Conservation (phyloP, 1,284 basidiomycete genomes). For the Microbotryum silenes-acaulis region DNA sequence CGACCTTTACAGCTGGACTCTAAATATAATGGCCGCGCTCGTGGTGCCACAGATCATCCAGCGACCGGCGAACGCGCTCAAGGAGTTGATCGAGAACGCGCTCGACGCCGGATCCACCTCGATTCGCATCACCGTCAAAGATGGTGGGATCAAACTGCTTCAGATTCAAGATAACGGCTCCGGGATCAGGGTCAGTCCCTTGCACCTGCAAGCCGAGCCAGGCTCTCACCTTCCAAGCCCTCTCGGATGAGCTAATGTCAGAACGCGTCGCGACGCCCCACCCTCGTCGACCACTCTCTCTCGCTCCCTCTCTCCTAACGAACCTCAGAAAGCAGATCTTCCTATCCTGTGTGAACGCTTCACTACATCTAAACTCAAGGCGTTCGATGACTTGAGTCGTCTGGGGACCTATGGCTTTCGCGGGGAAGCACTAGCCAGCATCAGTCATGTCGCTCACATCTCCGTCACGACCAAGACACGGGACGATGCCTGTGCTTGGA, state of each 20-base stretch:
- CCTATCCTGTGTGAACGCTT: constrained; percentile 89
- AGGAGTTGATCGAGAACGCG: constrained; percentile 91
- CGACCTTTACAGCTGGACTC: not conserved
- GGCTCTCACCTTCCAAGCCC: not conserved
- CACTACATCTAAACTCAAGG: constrained; percentile 86
- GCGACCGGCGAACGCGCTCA: constrained; percentile 87
- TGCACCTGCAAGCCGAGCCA: too few relatives aligned
- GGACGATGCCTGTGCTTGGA: constrained; percentile 72
- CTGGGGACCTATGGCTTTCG: constrained; percentile 93
- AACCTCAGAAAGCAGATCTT: constrained; percentile 58
- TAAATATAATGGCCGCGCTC: not conserved
- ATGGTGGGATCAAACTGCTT: constrained; percentile 89
- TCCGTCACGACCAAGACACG: constrained; percentile 83
- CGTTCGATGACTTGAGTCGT: constrained; percentile 77
- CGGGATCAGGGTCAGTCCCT: constrained; percentile 66
- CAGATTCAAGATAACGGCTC: constrained; percentile 96
- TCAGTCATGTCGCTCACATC: constrained; percentile 87
- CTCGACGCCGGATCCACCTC: constrained; percentile 85
- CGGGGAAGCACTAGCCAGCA: constrained; percentile 92
- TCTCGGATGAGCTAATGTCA: not conserved
- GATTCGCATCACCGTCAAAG: constrained; percentile 82
- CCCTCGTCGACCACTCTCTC: not conserved
- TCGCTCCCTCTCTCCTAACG: not conserved
- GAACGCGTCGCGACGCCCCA: not conserved
- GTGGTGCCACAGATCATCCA: constrained; percentile 71